Evolutionary conservation across 2,329 filamentous ascomycete species (phyloP), one percentile per base, ranked within the genome.

Genomic region (Calonectria hawksworthii): DNA sequence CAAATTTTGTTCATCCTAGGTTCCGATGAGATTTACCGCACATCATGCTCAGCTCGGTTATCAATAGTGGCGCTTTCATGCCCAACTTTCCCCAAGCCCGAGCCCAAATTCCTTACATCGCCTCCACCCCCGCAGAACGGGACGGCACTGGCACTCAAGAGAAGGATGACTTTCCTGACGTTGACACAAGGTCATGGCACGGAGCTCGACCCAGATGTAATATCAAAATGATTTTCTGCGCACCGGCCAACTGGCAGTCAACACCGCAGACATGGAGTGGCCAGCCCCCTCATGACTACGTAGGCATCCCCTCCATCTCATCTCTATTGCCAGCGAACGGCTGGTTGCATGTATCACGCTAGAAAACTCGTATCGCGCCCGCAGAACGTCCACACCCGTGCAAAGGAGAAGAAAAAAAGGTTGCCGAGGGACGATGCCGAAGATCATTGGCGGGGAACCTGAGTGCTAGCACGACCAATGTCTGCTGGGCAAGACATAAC

Each of bases 41-140:
- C 71, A 70, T 73, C 70, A 56, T 54, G 74, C 54, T 56, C 52
- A 65, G 67, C 64, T 63, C 52, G 70, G 67, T 56, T 63, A 67
- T 63, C 56, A 71, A 59, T 71, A 70, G 50, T 70, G 64, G 34
- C 41, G 32, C 52, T 54, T 81, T 77, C 23, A 41, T 80, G 77
- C 79, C 79, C 74, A 78, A 80, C 72, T 63, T 76, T 77, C 70
- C 75, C 77, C 72, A 38, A 75, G 26, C 41, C 71, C 68, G 66
- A 74, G 52, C 63, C 68, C 63, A 70, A 76, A 51, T 59, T 38
- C 74, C 65, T 41, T 47, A 63, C 66, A 63, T 41, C 72, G 75
- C 28, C 34, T 54, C 51, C 54, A 73, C 71, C 65, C 74, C 76
- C 76, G 72, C 74, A 76, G 21, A 44, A 54, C 14, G 36, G 41